Base-by-base conservation (phyloP, 1,139 yeast genomes). In the Petasospora fabianii region DNA sequence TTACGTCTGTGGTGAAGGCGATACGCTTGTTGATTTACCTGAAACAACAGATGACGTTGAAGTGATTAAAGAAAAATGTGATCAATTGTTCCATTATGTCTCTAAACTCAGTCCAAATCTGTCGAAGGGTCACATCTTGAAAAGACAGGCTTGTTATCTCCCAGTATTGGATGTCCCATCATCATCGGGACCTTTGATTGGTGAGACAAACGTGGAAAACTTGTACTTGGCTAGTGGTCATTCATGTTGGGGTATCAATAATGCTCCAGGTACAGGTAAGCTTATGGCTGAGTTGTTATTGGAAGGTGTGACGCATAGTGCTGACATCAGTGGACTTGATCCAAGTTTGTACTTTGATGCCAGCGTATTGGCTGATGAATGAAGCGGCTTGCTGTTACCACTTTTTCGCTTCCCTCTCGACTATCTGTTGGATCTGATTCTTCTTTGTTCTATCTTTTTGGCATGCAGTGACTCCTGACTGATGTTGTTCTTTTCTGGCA, bases 171-270 rank as follows among this genome's bases (percentile, higher is more conserved):
- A 90, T 57, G 90, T 87, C 5, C 95, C 97, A 3, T 82, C 94
- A 4, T 79, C 88, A 36, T 79, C 94, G 5, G 97, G 98, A 4
- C 98, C 98, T 0, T 70, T 92, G 42, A 81, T 92, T 49, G 98
- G 98, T 34, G 90, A 85, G 55, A 90, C 97, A 0, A 87, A 88
- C 55, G 92, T 87, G 15, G 77, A 75, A 20, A 82, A 82, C 48
- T 66, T 92, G 47, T 85, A 68, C 53, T 64, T 92, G 44, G 96
- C 97, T 3, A 77, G 94, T 15, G 98, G 97, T 1, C 98, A 92
- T 61, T 83, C 95, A 16, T 92, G 97, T 64, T 92, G 98, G 98
- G 98, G 98, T 18, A 92, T 92, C 48, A 92, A 92, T 63, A 90
- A 92, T 61, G 97, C 97, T 0, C 97, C 97, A 2, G 97, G 86